Base-by-base conservation (phyloP, 345 rosid genomes). In the Excoecaria cochinchinensis region DNA sequence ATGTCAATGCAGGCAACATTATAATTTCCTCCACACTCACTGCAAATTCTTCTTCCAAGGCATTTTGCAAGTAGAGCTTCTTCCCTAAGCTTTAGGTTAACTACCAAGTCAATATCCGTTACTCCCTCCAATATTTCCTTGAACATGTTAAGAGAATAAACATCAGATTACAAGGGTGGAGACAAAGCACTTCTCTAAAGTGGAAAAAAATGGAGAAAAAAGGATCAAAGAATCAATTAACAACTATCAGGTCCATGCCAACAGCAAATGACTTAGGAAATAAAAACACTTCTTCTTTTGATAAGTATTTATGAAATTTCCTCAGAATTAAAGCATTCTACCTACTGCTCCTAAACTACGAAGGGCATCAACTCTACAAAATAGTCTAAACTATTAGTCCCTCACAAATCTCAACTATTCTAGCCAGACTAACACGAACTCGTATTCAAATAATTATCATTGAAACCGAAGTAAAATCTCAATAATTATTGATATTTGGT, bases 81-180 rank as follows among this genome's bases (percentile, higher is more conserved):
- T 85, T 93, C 92, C 51, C 80, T 77, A 59, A 93, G 99, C 93
- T 89, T 88, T 64, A 95, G 79, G 85, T 95, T 95, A 53, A 93
- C 71, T 77, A 92, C 99, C 77, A 93, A 78, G 80, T 93, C 95
- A 22, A 91, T 82, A 69, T 92, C 86, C 22, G 91, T 91, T 21
- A 95, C 98, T 51, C 94, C 95, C 72, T 91, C 99, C 55, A 95
- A 77, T 80, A 93, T 93, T 84, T 95, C 97, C 99, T 95, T 87
- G 47, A 71, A 36, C 7, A 70, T 50, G 8, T 56, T 21, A 13
- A 67, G 31, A 12, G 53, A 24, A 69, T 40, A 52, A 77, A 55
- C 15, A 63, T 44, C 24, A 51, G 50, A 19, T 57, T 21, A 10
- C 3, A n/a, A 15, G 10, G 15, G n/a, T 40, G 17, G 17, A 57